Evolutionary conservation across 2,329 filamentous ascomycete species (phyloP).

Genomic region (Pezicula carpinea): DNA sequence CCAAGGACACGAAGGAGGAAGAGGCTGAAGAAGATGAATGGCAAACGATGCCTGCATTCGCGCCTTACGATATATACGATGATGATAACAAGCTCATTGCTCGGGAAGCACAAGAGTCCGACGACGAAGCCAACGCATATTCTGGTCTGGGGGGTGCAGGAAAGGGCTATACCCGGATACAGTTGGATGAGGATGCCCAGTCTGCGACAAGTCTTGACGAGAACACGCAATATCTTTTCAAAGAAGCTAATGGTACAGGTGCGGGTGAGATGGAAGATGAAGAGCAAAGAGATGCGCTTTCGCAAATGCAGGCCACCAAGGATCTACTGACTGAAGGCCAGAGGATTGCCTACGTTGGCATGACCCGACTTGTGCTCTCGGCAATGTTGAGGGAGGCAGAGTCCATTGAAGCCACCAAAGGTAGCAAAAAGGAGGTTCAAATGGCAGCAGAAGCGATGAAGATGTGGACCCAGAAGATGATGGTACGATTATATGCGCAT

Average conservation of each 20-base stretch:
- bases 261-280: constrained; percentile 65
- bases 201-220: constrained; percentile 96
- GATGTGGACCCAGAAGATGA: constrained; percentile 99
- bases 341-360: constrained; percentile 90
- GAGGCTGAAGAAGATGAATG: constrained; percentile 66
- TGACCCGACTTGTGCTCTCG: constrained; percentile 76
- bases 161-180: constrained; percentile 92
- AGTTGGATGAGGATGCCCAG: constrained; percentile 89
- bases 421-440: constrained; percentile 66
- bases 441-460: constrained; percentile 72
- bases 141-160: constrained; percentile 79
- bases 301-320: constrained; percentile 94
- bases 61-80: constrained; percentile 91
- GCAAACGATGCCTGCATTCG: constrained; percentile 93
- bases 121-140: constrained; percentile 67
- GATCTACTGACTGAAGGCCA: constrained; percentile 92
- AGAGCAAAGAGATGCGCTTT: constrained; percentile 77
- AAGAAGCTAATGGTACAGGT: constrained; percentile 55
- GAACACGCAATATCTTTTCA: constrained; percentile 94
- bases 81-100: constrained; percentile 87
- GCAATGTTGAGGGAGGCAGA: constrained; percentile 70
- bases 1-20: constrained; percentile 45
- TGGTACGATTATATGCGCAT: constrained; percentile 88
- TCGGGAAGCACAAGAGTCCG: constrained; percentile 66
- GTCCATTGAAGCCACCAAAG: constrained; percentile 51